Evolutionary conservation across 192 early-diverging fungal genomes (phyloP), one percentile per base, ranked within the genome.

Genomic region (Thoreauomyces humboldtii): DNA sequence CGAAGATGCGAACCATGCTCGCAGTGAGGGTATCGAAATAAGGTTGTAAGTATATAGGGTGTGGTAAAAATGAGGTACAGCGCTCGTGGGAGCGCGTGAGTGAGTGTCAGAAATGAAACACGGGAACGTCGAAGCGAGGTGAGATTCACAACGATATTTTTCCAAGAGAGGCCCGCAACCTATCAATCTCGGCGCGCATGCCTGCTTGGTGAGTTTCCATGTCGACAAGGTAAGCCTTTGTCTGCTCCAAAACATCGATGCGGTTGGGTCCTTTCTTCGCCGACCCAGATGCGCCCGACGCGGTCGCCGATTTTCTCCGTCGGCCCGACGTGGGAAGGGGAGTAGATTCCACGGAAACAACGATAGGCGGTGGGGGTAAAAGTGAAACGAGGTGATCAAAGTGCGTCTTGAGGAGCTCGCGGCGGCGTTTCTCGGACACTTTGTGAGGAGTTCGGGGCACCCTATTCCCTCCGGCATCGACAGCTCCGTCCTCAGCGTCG

Each of bases 351-450:
- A n/a, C n/a, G n/a, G n/a, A n/a, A n/a, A n/a, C n/a, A n/a, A n/a
- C n/a, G n/a, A n/a, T n/a, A n/a, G 50, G 50, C 17, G 32, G 21
- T 15, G 50, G 46, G 0, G 62, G 62, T 0, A 64, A 4, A 31
- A 64, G 48, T 11, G 14, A 3, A 21, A 34, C 22, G n/a, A 64
- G 48, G 4, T 52, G 33, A 50, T 64, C 62, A 41, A 64, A 64
- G 15, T 38, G 28, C 6, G 33, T 41, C 36, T 64, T 64, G 29
- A 64, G 31, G 0, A 54, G 62, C 4, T 64, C 62, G 24, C 62
- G 46, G n/a, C 62, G 62, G 21, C 62, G 46, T 27, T 64, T 51
- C 41, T 64, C 62, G 0, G 62, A 64, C 14, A 64, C 29, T 36
- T 50, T 64, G 24, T 64, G 62, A 7, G 45, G 33, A 7, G 41